Percentiles rank a stretch among this genome's conserved stretches.
Conservation (phyloP, 2,329 filamentous ascomycete genomes). For the Sporothrix schenckii region DNA sequence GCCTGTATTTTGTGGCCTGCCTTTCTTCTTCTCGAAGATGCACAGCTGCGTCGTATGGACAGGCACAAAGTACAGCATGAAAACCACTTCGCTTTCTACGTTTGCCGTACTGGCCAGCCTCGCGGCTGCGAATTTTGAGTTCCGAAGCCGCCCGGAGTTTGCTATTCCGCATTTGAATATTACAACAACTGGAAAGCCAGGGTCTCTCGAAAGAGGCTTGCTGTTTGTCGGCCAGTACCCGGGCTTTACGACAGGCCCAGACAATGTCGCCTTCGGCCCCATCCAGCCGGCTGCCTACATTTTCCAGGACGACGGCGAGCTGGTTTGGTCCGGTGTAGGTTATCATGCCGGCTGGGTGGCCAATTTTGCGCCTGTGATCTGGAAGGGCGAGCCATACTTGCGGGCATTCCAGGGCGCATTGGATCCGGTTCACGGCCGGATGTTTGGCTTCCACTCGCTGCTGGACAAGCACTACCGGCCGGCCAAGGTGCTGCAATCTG, state of each 20-base stretch:
- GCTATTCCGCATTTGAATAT: slow-evolving; percentile 8
- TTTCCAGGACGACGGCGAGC: slow-evolving; percentile 56
- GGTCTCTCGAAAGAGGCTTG: background rate
- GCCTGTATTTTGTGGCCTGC: background rate
- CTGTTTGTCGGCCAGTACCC: slow-evolving; percentile 17
- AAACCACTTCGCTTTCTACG: background rate
- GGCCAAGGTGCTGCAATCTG: background rate
- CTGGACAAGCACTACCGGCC: slow-evolving; percentile 20
- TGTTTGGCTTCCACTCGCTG: slow-evolving; percentile 21
- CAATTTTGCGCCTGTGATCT: slow-evolving; percentile 11
- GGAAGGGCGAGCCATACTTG: slow-evolving; percentile 4
- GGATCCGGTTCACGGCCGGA: background rate
- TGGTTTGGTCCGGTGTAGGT: slow-evolving; percentile 60
- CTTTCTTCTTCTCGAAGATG: background rate
- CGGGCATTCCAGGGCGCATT: background rate
- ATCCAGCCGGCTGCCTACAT: slow-evolving; percentile 58
- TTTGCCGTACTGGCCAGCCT: background rate
- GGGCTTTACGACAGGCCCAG: background rate
- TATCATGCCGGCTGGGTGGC: slow-evolving; percentile 20
- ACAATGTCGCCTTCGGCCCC: background rate
- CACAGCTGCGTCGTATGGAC: background rate
- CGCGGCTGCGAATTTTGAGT: background rate
- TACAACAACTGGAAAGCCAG: background rate
- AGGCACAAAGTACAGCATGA: background rate
- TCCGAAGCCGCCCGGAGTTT: slow-evolving; percentile 14